phyloP scores from a whole-genome alignment of 495 filamentous ascomycete species.

The Tuber brumale region DNA sequence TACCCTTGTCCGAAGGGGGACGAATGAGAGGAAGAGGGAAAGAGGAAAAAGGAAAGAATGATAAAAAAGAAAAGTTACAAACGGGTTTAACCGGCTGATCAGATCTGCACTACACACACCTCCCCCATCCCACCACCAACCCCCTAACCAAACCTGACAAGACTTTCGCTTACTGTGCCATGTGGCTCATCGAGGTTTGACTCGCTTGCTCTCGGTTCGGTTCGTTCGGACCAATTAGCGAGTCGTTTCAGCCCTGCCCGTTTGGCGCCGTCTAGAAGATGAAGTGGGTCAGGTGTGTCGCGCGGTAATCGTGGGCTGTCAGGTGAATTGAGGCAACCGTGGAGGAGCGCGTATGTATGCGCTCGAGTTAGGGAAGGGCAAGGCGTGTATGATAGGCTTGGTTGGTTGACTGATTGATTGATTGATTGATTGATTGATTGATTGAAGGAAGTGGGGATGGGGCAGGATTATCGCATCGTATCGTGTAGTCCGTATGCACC shows the following conservation, averaged over 20 bases:
- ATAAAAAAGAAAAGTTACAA: not conserved
- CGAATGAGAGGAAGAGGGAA: not conserved
- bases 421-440: not conserved
- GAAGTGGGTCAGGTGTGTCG: not conserved
- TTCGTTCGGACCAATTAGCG: slow-evolving; percentile 1
- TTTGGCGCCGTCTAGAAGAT: slow-evolving; percentile 1
- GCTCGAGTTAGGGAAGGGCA: not conserved
- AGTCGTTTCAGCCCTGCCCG: not conserved
- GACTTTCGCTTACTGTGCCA: not conserved
- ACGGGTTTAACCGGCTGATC: slow-evolving; percentile 6
- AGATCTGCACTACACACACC: slow-evolving; percentile 4
- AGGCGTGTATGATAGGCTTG: not conserved
- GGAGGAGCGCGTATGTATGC: not conserved
- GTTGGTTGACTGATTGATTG: not conserved
- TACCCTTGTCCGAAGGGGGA: not conserved
- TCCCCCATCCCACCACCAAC: not conserved
- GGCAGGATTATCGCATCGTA: not conserved
- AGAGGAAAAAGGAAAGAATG: not conserved
- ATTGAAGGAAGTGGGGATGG: not conserved
- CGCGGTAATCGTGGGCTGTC: not conserved
- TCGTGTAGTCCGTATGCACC: not conserved
- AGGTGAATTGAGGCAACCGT: not conserved
- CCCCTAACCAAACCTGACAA: not conserved
- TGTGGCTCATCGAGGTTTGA: not conserved
- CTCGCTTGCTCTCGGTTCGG: not conserved